These are phyloP conservation scores for Luvunga scandens DNA, from an alignment of 345 rosid genomes.

Conservation along the genomic window DNA sequence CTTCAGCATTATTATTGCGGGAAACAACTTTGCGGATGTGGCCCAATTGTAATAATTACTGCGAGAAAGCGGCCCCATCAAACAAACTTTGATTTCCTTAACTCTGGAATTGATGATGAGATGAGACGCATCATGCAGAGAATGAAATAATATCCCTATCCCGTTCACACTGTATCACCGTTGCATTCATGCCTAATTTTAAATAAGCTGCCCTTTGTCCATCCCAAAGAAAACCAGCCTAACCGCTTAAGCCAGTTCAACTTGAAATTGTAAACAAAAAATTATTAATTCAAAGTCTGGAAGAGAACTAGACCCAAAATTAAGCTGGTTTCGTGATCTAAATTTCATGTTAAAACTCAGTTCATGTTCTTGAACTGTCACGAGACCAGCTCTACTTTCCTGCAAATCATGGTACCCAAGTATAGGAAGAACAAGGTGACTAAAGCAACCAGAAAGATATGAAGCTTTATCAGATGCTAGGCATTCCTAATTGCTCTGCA, in stretches of 20 bases:
- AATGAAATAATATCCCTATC: neutral
- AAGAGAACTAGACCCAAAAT: neutral
- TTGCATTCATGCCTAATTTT: neutral
- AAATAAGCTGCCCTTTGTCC: neutral
- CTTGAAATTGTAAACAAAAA: neutral
- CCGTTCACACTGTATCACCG: slow-evolving; percentile 8
- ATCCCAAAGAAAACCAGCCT: neutral
- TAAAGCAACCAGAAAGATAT: neutral
- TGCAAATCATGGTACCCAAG: neutral
- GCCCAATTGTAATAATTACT: slow-evolving; percentile 36
- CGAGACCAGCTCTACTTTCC: neutral
- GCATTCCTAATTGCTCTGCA: neutral
- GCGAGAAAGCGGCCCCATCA: neutral
- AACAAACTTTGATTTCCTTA: slow-evolving; percentile 7
- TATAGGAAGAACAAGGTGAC: too few relatives aligned
- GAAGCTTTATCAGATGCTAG: neutral
- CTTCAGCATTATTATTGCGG: slow-evolving; percentile 17
- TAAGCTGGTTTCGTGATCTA: neutral
- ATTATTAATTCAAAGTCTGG: neutral
- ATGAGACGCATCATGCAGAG: slow-evolving; percentile 12
- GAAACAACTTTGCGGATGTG: slow-evolving; percentile 39
- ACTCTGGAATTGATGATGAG: slow-evolving; percentile 18
- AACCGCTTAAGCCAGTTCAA: neutral
- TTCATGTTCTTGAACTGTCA: neutral
- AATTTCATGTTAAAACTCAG: neutral